A percentile compares a stretch with the other conserved stretches of the same genome.
Conservation (phyloP, 768 basidiomycete genomes). For the Phylloporus scabripes region DNA sequence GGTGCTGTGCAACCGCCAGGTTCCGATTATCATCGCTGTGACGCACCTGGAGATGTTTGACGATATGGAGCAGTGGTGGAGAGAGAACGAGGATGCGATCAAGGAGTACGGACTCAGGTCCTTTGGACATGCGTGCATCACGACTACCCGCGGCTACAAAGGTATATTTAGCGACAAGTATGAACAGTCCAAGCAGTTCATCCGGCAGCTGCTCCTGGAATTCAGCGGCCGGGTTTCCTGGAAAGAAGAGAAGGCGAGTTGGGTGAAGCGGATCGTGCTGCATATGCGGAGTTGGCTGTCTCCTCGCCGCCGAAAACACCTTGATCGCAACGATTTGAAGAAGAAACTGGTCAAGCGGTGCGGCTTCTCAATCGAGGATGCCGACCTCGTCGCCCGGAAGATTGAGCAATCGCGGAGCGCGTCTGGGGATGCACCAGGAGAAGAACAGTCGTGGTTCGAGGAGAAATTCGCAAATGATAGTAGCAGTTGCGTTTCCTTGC, state of each 20-base stretch:
- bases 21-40: conserved; percentile 31
- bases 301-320: conserved; percentile 7
- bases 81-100: conserved; percentile 31
- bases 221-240: conserved; percentile 13
- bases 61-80: conserved; percentile 38
- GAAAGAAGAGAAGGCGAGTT: conserved; percentile 23
- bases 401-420: conserved; percentile 14
- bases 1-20: conserved; percentile 33
- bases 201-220: conserved; percentile 18
- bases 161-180: conserved; percentile 28
- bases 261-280: conserved; percentile 22
- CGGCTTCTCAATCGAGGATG: conserved; percentile 20
- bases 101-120: conserved; percentile 30
- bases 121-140: conserved; percentile 37
- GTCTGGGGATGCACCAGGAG: conserved; percentile 3
- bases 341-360: conserved; percentile 21
- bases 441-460: conserved; percentile 17
- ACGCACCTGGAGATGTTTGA: conserved; percentile 33
- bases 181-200: conserved; percentile 25
- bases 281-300: conserved; percentile 26
- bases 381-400: conserved; percentile 13
- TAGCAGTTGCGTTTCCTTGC: conserved; percentile 10
- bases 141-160: conserved; percentile 26
- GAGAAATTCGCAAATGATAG: conserved; percentile 12
- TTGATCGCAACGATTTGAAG: conserved; percentile 13